Evolutionary conservation across 179 eudicot genomes (phyloP).

Genomic region (Carnegiea gigantea): DNA sequence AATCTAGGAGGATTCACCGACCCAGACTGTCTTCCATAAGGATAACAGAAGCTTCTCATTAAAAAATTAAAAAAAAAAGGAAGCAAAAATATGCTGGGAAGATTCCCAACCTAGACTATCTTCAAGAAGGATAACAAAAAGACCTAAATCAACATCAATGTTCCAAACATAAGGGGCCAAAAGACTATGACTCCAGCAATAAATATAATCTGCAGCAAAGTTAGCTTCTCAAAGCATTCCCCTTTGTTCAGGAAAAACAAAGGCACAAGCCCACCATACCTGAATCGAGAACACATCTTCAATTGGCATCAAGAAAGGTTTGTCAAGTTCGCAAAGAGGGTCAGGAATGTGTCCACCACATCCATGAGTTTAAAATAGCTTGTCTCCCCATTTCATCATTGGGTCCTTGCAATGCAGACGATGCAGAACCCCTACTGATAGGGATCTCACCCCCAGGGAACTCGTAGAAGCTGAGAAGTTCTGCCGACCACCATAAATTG

Average conservation of each 20-base stretch:
- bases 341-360: constrained; percentile 97
- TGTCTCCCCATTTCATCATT: constrained; percentile 90
- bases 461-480: constrained; percentile 86
- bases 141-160: neutral
- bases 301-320: constrained; percentile 85
- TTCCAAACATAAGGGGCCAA: neutral
- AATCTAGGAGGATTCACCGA: neutral
- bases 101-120: neutral
- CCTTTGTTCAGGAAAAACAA: neutral
- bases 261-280: constrained; percentile 33
- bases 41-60: neutral
- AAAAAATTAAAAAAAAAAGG: neutral
- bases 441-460: constrained; percentile 98
- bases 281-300: constrained; percentile 91
- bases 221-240: neutral
- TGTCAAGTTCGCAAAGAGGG: constrained; percentile 88
- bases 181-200: neutral
- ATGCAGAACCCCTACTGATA: constrained; percentile 88
- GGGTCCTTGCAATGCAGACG: constrained; percentile 82
- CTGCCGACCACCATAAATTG: constrained; percentile 28
- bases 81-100: neutral
- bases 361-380: constrained; percentile 89
- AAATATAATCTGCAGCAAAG: neutral
- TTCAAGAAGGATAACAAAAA: neutral
- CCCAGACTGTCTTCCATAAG: neutral